A percentile compares a stretch with the other conserved stretches of the same genome.
Evolutionary conservation across 805 yeast genomes (phyloP).

Genomic region (Torulaspora delbrueckii): DNA sequence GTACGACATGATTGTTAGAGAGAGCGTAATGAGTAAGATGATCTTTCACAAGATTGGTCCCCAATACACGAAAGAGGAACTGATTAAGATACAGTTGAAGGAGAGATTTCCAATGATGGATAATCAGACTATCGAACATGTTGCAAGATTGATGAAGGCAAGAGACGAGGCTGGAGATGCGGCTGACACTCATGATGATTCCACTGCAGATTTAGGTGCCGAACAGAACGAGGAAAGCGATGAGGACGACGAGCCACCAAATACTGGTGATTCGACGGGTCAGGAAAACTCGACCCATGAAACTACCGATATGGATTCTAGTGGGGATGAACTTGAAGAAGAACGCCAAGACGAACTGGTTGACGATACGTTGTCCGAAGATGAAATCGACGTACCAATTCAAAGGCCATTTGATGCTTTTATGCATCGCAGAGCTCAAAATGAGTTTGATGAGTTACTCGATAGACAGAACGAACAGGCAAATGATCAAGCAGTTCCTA

Average conservation of each 20-base stretch:
- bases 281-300: constrained; percentile 15
- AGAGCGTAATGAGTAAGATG: constrained; percentile 60
- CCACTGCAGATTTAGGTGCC: constrained; percentile 10
- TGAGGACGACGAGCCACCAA: constrained; percentile 7
- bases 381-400: constrained; percentile 15
- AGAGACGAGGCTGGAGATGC: constrained; percentile 27
- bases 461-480: constrained; percentile 11
- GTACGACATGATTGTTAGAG: constrained; percentile 68
- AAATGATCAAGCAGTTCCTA: constrained; percentile 2
- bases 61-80: constrained; percentile 28
- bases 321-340: constrained; percentile 15
- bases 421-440: constrained; percentile 25
- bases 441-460: constrained; percentile 23
- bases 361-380: constrained; percentile 8
- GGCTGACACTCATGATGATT: constrained; percentile 9
- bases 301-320: constrained; percentile 7
- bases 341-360: constrained; percentile 17
- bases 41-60: constrained; percentile 56
- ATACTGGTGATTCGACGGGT: constrained; percentile 10
- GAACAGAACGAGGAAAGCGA: constrained; percentile 15
- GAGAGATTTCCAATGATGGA: constrained; percentile 34
- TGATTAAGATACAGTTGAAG: constrained; percentile 26
- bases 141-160: constrained; percentile 27
- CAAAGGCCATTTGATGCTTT: constrained; percentile 18
- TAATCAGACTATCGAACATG: constrained; percentile 29